Evolutionary conservation across 2,329 filamentous ascomycete genomes (phyloP).

Genomic region (Hypomyces perniciosus): DNA sequence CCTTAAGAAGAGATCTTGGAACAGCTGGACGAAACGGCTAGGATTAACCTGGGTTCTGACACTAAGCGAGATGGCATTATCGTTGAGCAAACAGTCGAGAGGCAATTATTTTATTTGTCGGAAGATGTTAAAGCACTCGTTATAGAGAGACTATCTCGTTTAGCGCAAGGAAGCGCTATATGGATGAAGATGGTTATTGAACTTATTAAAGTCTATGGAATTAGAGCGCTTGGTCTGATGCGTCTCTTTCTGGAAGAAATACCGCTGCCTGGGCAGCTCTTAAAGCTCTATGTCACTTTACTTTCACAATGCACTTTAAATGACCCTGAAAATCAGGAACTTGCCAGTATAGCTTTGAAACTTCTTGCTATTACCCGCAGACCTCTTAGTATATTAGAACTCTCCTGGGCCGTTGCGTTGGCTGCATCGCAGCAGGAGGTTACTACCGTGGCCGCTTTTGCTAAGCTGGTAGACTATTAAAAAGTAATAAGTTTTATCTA

Average conservation of each 20-base stretch:
- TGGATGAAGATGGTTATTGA: conserved; percentile 17
- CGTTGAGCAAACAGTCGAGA: conserved; percentile 8
- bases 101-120: conserved; percentile 9
- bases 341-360: conserved; percentile 14
- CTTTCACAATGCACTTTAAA: conserved; percentile 14
- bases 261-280: neutral
- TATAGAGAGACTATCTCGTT: conserved; percentile 7
- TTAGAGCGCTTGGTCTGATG: neutral
- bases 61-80: conserved; percentile 4
- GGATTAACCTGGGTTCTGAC: neutral
- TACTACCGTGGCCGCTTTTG: conserved; percentile 17
- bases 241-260: neutral
- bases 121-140: conserved; percentile 9
- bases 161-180: conserved; percentile 15
- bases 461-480: conserved; percentile 19
- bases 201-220: conserved; percentile 9
- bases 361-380: conserved; percentile 21
- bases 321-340: conserved; percentile 1
- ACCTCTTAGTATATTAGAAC: conserved; percentile 25
- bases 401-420: conserved; percentile 24
- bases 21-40: neutral
- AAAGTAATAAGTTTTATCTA: conserved; percentile 19
- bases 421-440: conserved; percentile 9
- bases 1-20: neutral
- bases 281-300: conserved; percentile 13